Evolutionary conservation across 2,329 filamentous ascomycete species (phyloP).

Genomic region (Colletotrichum destructivum): DNA sequence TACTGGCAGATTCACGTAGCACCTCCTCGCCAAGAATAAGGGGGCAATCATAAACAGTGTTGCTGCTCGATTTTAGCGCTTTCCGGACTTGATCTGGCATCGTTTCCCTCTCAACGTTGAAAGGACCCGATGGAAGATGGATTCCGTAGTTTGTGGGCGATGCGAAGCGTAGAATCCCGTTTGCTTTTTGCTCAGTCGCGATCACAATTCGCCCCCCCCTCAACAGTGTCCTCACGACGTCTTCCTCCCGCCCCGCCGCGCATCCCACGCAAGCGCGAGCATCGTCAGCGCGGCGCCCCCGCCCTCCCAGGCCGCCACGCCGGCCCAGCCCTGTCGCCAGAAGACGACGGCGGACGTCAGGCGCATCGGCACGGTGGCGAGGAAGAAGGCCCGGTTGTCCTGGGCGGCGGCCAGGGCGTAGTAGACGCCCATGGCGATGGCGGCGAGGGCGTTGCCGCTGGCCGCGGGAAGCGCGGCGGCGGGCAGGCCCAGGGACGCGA

Average conservation of each 20-base stretch:
- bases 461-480: conserved; percentile 41
- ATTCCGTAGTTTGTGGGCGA: too few relatives aligned
- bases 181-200: too few relatives aligned
- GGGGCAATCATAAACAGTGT: background rate
- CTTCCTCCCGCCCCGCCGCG: background rate
- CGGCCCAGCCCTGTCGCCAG: conserved; percentile 48
- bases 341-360: conserved; percentile 49
- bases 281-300: conserved; percentile 42
- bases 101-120: too few relatives aligned
- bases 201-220: too few relatives aligned
- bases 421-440: conserved; percentile 52
- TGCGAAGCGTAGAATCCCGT: too few relatives aligned
- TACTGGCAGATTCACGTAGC: conserved; percentile 62
- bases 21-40: conserved; percentile 18
- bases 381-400: conserved; percentile 50
- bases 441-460: conserved; percentile 46
- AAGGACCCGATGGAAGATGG: too few relatives aligned
- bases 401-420: conserved; percentile 51
- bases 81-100: too few relatives aligned
- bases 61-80: too few relatives aligned
- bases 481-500: background rate
- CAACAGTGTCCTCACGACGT: background rate
- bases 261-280: conserved; percentile 18
- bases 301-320: conserved; percentile 50
- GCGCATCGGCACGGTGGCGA: conserved; percentile 51